Evolutionary conservation across 306 rosid genomes (phyloP).

Genomic region (Leucaena leucocephala): DNA sequence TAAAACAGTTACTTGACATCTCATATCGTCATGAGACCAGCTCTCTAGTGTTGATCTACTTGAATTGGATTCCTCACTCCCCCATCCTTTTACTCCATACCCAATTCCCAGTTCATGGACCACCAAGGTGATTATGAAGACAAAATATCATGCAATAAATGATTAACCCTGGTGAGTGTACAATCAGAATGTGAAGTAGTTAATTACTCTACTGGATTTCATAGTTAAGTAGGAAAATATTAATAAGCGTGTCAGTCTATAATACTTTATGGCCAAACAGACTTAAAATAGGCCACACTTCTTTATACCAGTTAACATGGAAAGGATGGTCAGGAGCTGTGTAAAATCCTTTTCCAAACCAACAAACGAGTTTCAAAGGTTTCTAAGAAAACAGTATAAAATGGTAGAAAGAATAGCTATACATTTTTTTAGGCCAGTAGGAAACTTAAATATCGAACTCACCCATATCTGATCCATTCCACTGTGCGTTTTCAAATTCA

Average conservation of each 20-base stretch:
- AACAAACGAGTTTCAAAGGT: background rate
- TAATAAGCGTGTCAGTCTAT: conserved; percentile 8
- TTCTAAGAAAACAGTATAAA: background rate
- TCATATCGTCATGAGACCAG: background rate
- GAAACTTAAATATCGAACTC: conserved; percentile 38
- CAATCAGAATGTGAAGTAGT: background rate
- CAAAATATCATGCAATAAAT: background rate
- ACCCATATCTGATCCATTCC: conserved; percentile 95
- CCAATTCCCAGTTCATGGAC: background rate
- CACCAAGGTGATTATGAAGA: background rate
- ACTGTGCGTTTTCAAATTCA: conserved; percentile 69
- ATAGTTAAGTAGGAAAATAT: conserved; percentile 21
- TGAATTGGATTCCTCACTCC: background rate
- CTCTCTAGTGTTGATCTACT: background rate
- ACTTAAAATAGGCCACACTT: conserved; percentile 23
- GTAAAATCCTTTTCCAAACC: conserved; percentile 1
- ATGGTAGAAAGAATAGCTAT: background rate
- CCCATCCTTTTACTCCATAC: background rate
- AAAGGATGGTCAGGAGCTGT: conserved; percentile 12
- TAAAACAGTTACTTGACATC: conserved; percentile 24
- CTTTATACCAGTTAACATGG: conserved; percentile 6
- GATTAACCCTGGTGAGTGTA: background rate
- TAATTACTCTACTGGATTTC: conserved; percentile 17
- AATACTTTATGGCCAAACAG: background rate
- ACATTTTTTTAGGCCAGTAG: background rate